Percentiles rank a stretch among this genome's conserved stretches.
These are phyloP conservation scores for Annona squamosa DNA, from an alignment of 164 flowering plant species.

Conservation along the genomic window DNA sequence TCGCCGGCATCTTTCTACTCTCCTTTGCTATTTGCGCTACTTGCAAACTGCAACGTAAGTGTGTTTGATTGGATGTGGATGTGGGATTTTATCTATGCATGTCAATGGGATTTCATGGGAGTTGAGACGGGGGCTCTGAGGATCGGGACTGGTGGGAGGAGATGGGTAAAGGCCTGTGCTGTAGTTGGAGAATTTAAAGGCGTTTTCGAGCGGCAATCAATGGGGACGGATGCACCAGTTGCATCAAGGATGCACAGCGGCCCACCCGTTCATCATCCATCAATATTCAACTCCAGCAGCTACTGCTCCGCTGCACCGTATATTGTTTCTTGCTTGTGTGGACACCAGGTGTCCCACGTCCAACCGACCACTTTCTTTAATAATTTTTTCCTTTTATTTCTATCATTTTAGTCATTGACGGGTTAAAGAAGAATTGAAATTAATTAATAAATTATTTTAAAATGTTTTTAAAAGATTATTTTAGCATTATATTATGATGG, in stretches of 20 bases:
- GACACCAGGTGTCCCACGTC: background rate
- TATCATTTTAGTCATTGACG: background rate
- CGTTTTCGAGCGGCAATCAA: conserved; percentile 17
- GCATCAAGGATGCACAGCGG: conserved; percentile 17
- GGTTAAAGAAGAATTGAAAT: no score
- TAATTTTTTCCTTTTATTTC: background rate
- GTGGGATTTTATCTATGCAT: background rate
- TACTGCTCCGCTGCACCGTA: background rate
- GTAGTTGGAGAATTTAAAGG: conserved; percentile 20
- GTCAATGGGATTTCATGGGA: background rate
- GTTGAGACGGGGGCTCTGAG: background rate
- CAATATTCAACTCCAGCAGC: background rate
- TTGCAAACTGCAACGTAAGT: background rate
- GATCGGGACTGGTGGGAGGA: background rate
- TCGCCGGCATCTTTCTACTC: background rate
- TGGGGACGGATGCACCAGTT: conserved; percentile 27
- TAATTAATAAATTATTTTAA: no score
- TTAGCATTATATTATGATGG: no score
- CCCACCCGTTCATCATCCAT: conserved; percentile 7
- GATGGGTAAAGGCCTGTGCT: background rate
- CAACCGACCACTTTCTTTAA: background rate
- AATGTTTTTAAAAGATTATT: no score
- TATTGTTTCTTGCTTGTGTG: background rate
- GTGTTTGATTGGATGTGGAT: background rate
- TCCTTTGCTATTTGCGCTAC: background rate